Evolutionary conservation across 345 rosid genomes (phyloP).

Genomic region (Hypericum perforatum): DNA sequence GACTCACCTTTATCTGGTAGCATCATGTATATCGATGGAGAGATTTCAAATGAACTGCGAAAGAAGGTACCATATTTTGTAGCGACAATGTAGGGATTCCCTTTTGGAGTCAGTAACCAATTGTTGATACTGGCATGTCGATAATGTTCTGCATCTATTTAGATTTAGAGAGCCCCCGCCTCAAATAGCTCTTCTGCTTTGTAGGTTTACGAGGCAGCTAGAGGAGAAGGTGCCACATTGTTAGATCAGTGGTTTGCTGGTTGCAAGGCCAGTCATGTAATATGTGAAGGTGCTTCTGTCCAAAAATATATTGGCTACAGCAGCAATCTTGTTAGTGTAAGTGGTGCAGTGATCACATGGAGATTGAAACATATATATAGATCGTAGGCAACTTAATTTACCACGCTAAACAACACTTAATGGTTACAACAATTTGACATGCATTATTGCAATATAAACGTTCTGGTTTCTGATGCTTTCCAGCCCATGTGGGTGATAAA

Average conservation of each 20-base stretch:
- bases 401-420: neutral
- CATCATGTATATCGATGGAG: conserved; percentile 54
- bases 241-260: conserved; percentile 70
- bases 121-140: too few species aligned
- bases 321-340: conserved; percentile 69
- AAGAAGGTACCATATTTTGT: conserved; percentile 43
- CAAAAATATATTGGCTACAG: conserved; percentile 67
- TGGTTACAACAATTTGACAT: neutral
- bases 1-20: conserved; percentile 38
- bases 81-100: neutral
- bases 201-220: conserved; percentile 59
- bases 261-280: conserved; percentile 60
- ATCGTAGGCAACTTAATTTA: conserved; percentile 1
- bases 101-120: too few species aligned
- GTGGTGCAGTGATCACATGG: conserved; percentile 22
- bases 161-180: conserved; percentile 5
- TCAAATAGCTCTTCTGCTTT: conserved; percentile 19
- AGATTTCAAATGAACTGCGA: conserved; percentile 50
- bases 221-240: conserved; percentile 53
- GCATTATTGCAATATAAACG: conserved; percentile 5
- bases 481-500: conserved; percentile 88
- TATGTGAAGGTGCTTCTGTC: conserved; percentile 72
- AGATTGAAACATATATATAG: neutral
- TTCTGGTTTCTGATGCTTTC: conserved; percentile 16
- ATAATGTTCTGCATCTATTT: neutral